Percentiles rank a stretch among this genome's conserved stretches.
phyloP scores from a whole-genome alignment of 306 rosid genomes.

The Lathyrus sativus region DNA sequence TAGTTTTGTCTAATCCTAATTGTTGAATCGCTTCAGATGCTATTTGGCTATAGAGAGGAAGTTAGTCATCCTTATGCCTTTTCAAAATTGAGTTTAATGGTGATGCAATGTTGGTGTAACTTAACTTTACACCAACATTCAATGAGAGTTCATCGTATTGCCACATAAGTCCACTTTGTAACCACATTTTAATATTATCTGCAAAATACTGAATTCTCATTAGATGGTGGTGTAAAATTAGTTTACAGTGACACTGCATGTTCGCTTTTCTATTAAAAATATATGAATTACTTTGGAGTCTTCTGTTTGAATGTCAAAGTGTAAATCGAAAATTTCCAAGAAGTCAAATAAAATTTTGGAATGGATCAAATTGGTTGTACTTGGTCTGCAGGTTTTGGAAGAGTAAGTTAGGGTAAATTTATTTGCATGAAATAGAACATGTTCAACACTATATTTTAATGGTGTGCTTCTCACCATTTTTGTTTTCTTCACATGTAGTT shows the following conservation, averaged over 20 bases:
- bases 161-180: background rate
- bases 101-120: background rate
- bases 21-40: slow-evolving; percentile 20
- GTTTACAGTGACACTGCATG: background rate
- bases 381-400: too few relatives aligned
- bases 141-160: background rate
- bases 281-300: slow-evolving; percentile 18
- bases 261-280: background rate
- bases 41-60: slow-evolving; percentile 17
- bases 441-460: slow-evolving; percentile 12
- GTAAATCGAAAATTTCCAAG: background rate
- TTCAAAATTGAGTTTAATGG: background rate
- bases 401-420: too few relatives aligned
- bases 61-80: slow-evolving; percentile 22
- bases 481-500: slow-evolving; percentile 58
- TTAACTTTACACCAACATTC: background rate
- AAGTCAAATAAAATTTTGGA: slow-evolving; percentile 6
- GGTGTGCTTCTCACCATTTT: slow-evolving; percentile 39
- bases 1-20: slow-evolving; percentile 3
- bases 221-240: background rate
- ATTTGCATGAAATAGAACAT: too few relatives aligned
- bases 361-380: slow-evolving; percentile 1
- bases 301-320: background rate
- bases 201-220: background rate
- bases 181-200: background rate